Percentiles rank a stretch among this genome's conserved stretches.
Conservation (phyloP, 2,329 filamentous ascomycete species). For the Spiromastix sp. region DNA sequence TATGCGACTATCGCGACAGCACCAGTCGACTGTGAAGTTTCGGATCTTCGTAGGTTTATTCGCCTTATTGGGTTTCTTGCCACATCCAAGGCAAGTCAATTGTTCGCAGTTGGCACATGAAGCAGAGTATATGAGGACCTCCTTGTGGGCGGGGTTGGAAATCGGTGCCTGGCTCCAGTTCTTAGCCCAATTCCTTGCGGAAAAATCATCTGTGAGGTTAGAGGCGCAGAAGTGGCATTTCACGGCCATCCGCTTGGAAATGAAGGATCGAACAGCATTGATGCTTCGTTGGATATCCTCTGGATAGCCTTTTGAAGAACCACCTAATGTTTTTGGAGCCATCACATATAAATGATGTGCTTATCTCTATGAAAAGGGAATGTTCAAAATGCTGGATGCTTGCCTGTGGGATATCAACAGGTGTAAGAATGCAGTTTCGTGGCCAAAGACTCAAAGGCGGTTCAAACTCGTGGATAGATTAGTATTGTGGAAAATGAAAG, state of each 20-base stretch:
- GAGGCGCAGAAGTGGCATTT: constrained; percentile 8
- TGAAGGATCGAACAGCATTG: constrained; percentile 7
- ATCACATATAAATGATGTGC: too few relatives aligned
- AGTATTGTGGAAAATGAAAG: too few relatives aligned
- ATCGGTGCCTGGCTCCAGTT: constrained; percentile 6
- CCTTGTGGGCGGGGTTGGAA: constrained; percentile 1
- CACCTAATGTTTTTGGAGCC: too few relatives aligned
- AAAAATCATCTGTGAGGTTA: constrained; percentile 6
- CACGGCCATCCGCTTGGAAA: constrained; percentile 3
- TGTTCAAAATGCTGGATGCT: too few relatives aligned
- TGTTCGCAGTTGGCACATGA: constrained; percentile 5
- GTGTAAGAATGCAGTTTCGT: too few relatives aligned
- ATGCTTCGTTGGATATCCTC: constrained; percentile 8
- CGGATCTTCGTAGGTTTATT: constrained; percentile 3
- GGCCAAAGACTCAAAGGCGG: too few relatives aligned
- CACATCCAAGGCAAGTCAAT: constrained; percentile 11
- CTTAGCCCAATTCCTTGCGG: constrained; percentile 4
- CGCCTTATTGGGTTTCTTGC: constrained; percentile 2
- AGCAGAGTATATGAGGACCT: constrained; percentile 6
- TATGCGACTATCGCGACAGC: constrained; percentile 23
- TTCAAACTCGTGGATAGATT: too few relatives aligned
- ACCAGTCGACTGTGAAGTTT: constrained; percentile 18
- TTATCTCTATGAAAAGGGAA: too few relatives aligned
- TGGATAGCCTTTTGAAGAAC: constrained; percentile 48
- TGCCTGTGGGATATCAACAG: too few relatives aligned